Evolutionary conservation across 2,329 filamentous ascomycete genomes (phyloP).

Genomic region (Aspergillus sclerotialis): DNA sequence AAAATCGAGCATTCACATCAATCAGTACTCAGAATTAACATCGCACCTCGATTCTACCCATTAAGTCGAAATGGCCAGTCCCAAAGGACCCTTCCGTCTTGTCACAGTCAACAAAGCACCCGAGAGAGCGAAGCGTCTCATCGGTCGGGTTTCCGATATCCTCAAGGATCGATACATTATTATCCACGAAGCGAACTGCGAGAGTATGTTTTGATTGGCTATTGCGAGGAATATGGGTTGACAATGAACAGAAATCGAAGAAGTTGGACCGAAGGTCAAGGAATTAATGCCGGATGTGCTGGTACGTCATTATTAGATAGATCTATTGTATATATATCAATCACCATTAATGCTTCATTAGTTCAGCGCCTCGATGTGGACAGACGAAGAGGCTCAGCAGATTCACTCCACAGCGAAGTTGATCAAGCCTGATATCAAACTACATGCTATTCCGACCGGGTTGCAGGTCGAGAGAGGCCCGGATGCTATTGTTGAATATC

Average conservation of each 20-base stretch:
- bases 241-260: conserved; percentile 39
- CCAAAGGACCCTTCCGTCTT: conserved; percentile 54
- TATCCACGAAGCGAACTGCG: conserved; percentile 55
- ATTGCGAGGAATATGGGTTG: background rate
- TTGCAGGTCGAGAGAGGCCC: conserved; percentile 37
- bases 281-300: conserved; percentile 49
- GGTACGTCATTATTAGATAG: too few relatives aligned
- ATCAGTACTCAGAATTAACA: too few relatives aligned
- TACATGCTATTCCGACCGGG: conserved; percentile 36
- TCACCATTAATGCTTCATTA: conserved; percentile 23
- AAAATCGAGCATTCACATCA: too few relatives aligned
- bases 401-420: conserved; percentile 32
- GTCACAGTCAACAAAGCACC: conserved; percentile 64
- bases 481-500: conserved; percentile 37
- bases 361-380: conserved; percentile 59
- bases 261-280: conserved; percentile 49
- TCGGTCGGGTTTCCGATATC: conserved; percentile 54
- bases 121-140: conserved; percentile 55
- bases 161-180: conserved; percentile 60
- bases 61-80: conserved; percentile 20
- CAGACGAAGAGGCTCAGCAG: conserved; percentile 30
- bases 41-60: too few relatives aligned
- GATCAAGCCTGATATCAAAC: conserved; percentile 33
- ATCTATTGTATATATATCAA: conserved; percentile 3
- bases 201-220: conserved; percentile 42